phyloP scores from a whole-genome alignment of 441 rosid species.

The Euphorbia schlechtendalii region DNA sequence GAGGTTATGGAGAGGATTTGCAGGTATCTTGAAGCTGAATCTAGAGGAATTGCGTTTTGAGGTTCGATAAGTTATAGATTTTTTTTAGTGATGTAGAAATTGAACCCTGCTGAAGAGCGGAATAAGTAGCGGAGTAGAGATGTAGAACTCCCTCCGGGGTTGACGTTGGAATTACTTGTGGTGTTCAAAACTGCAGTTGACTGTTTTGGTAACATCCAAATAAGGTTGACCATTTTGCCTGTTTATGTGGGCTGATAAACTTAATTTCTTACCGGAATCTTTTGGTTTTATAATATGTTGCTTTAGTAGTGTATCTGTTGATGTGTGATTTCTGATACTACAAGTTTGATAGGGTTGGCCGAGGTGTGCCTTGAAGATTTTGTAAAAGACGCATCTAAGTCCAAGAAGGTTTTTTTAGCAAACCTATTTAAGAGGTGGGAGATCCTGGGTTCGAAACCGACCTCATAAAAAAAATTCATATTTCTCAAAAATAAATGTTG shows the following conservation, averaged over 20 bases:
- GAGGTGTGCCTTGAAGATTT: no score
- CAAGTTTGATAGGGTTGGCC: no score
- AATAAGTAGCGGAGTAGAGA: not conserved
- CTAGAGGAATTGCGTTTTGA: constrained; percentile 47
- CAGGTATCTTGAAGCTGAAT: constrained; percentile 89
- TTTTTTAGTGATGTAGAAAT: not conserved
- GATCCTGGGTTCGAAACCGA: no score
- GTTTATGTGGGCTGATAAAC: not conserved
- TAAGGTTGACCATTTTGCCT: constrained; percentile 3
- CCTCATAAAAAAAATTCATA: no score
- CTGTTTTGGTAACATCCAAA: not conserved
- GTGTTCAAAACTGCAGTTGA: not conserved
- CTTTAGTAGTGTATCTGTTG: no score
- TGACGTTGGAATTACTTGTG: not conserved
- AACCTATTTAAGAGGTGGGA: no score
- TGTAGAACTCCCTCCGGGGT: not conserved
- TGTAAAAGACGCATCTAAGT: no score
- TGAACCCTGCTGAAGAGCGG: constrained; percentile 6
- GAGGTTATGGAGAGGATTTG: constrained; percentile 98
- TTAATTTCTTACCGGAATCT: not conserved
- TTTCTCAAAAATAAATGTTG: no score
- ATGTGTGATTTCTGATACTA: no score
- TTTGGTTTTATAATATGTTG: no score
- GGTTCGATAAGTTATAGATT: constrained; percentile 4
- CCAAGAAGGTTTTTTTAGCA: no score